Evolutionary conservation across 2,329 filamentous ascomycete species (phyloP), one percentile per base, ranked within the genome.

Genomic region (Gliomastix tumulicola): DNA sequence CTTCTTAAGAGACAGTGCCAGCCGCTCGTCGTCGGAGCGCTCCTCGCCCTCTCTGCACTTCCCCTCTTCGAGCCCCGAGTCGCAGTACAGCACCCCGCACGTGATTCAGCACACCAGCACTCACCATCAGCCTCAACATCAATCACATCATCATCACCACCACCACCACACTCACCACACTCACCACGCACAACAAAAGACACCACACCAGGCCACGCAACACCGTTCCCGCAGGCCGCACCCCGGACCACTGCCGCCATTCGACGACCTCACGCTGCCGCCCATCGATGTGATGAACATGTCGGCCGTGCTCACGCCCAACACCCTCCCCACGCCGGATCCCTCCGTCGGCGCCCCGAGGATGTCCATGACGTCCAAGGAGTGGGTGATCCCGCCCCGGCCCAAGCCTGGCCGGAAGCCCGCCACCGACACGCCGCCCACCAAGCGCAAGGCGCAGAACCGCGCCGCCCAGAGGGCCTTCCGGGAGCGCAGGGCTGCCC

Each of bases 391-490:
- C 31, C 86, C 86, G 18, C 86, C 86, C 20, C 75, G 86, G 42
- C 86, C 86, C 32, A 90, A 89, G 69, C 90, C 92, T 17, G 90
- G 90, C 34, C 80, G 90, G 49, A 97, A 97, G 70, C 89, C 90
- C 4, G 87, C 88, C 32, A 94, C 87, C 23, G 89, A 96, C 55
- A 94, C 89, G 36, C 88, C 89, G 12, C 85, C 86, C 3, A 94
- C 88, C 30, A 94, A 94, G 66, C 79, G 92, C 46, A 94, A 96
- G 68, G 85, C 87, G 2, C 92, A 97, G 65, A 97, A 97, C 59
- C 77, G 92, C 41, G 85, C 87, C 32, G 90, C 90, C 4, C 90
- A 97, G 64, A 73, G 90, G 40, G 87, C 85, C 2, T 97, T 97
- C 60, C 76, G 90, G 22, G 88, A 95, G 62, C 74, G 90, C 40